Evolutionary conservation across 2,329 filamentous ascomycete genomes (phyloP).

Genomic region (Paecilomyces formosus): DNA sequence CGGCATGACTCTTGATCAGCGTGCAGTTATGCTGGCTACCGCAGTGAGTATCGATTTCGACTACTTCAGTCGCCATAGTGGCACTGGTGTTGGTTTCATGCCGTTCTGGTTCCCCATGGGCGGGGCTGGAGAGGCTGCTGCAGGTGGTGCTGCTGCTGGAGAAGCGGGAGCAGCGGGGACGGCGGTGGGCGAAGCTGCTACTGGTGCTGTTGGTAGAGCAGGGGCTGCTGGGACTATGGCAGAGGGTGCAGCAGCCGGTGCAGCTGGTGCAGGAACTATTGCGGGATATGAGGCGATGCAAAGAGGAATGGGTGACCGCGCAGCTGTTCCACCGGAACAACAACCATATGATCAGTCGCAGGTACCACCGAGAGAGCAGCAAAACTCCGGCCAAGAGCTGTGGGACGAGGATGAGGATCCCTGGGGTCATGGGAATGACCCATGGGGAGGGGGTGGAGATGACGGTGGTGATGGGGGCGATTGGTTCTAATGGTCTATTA

Average conservation of each 20-base stretch:
- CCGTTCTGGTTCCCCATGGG: slow-evolving; percentile 45
- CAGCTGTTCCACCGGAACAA: slow-evolving; percentile 11
- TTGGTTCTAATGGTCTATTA: slow-evolving; percentile 13
- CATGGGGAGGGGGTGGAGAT: slow-evolving; percentile 10
- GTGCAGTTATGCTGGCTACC: slow-evolving; percentile 59
- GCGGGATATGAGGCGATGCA: slow-evolving; percentile 59
- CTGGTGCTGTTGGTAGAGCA: slow-evolving; percentile 32
- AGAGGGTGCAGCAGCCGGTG: slow-evolving; percentile 34
- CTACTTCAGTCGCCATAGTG: slow-evolving; percentile 57
- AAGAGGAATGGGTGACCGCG: slow-evolving; percentile 33
- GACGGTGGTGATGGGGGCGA: slow-evolving; percentile 13
- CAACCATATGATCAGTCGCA: slow-evolving; percentile 7
- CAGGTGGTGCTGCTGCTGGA: slow-evolving; percentile 25
- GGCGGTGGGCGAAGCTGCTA: slow-evolving; percentile 29
- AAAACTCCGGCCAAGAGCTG: slow-evolving; percentile 16
- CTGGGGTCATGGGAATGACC: slow-evolving; percentile 10
- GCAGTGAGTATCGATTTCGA: slow-evolving; percentile 61
- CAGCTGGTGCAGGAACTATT: slow-evolving; percentile 50
- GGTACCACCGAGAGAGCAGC: slow-evolving; percentile 9
- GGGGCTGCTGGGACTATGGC: slow-evolving; percentile 22
- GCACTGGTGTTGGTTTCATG: slow-evolving; percentile 41
- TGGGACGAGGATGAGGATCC: slow-evolving; percentile 19
- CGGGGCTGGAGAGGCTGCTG: slow-evolving; percentile 32
- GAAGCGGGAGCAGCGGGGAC: slow-evolving; percentile 17
- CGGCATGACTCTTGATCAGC: slow-evolving; percentile 59